Percentiles rank a stretch among this genome's conserved stretches.
Evolutionary conservation across 2,329 filamentous ascomycete genomes (phyloP).

Genomic region (Myriosclerotinia duriaeana): DNA sequence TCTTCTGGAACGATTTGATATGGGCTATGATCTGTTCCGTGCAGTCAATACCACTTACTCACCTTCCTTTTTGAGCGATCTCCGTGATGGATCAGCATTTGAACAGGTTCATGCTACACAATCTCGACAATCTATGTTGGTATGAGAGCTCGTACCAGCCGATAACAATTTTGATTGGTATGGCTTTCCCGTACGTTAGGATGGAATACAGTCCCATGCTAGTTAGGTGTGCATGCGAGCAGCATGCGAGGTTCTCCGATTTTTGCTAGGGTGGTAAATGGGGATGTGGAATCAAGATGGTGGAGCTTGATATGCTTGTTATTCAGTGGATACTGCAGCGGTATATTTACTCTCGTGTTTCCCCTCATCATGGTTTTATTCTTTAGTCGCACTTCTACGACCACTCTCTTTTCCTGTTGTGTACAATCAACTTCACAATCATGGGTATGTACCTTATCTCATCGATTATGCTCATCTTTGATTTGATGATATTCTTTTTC

Average conservation of each 20-base stretch:
- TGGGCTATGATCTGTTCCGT: slow-evolving; percentile 18
- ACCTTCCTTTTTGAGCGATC: slow-evolving; percentile 13
- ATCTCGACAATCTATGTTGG: not conserved
- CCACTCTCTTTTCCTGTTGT: slow-evolving; percentile 17
- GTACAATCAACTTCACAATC: slow-evolving; percentile 15
- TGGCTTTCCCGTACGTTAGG: slow-evolving; percentile 15
- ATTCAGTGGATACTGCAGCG: not conserved
- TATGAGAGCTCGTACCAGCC: slow-evolving; percentile 17
- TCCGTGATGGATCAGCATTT: slow-evolving; percentile 11
- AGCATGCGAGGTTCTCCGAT: slow-evolving; percentile 17
- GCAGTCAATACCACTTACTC: slow-evolving; percentile 11
- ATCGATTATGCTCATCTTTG: not conserved
- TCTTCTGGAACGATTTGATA: slow-evolving; percentile 24
- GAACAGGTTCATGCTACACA: slow-evolving; percentile 3
- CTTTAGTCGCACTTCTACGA: slow-evolving; percentile 20
- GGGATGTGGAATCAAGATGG: slow-evolving; percentile 2
- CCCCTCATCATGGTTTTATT: slow-evolving; percentile 4
- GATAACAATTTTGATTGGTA: slow-evolving; percentile 20
- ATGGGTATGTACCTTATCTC: slow-evolving; percentile 20
- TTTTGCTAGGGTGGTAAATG: not conserved
- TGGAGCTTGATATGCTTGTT: not conserved
- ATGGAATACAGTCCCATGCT: slow-evolving; percentile 16
- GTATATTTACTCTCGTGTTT: slow-evolving; percentile 24
- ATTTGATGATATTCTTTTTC: not conserved
- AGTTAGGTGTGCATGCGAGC: slow-evolving; percentile 11